Conservation (phyloP, 192 early-diverging fungal genomes). For the Linnemannia schmuckeri region DNA sequence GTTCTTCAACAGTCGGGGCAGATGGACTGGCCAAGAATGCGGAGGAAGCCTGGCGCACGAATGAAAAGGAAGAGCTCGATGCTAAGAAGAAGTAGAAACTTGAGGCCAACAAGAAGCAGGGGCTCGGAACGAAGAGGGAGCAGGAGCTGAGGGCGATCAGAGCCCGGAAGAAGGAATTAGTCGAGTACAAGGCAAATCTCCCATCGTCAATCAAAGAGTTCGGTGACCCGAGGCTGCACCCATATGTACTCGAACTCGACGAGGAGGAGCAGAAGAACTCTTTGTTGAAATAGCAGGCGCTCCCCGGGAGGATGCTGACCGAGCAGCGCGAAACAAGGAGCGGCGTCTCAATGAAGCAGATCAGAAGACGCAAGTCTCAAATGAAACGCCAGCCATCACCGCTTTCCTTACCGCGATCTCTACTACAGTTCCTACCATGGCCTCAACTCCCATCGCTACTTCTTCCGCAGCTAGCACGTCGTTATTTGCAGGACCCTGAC, state of each 20-base stretch:
- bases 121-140: neutral
- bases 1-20: too few species aligned
- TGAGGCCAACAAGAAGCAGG: too few species aligned
- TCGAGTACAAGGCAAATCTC: neutral
- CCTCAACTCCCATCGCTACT: too few species aligned
- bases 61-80: too few species aligned
- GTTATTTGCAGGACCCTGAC: too few species aligned
- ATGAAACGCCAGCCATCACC: neutral
- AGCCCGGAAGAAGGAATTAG: too few species aligned
- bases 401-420: neutral
- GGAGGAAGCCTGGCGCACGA: too few species aligned
- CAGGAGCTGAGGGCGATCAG: neutral
- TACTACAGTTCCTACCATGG: too few species aligned
- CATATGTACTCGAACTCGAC: neutral
- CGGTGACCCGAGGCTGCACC: neutral
- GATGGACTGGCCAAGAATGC: too few species aligned
- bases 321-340: constrained; percentile 4
- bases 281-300: constrained; percentile 9
- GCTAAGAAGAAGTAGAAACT: too few species aligned
- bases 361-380: neutral
- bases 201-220: constrained; percentile 9
- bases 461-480: too few species aligned
- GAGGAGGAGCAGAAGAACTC: constrained; percentile 14
- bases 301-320: constrained; percentile 25
- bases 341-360: neutral